Evolutionary conservation across 2,329 filamentous ascomycete genomes (phyloP).

Genomic region (Ophiostoma ulmi): DNA sequence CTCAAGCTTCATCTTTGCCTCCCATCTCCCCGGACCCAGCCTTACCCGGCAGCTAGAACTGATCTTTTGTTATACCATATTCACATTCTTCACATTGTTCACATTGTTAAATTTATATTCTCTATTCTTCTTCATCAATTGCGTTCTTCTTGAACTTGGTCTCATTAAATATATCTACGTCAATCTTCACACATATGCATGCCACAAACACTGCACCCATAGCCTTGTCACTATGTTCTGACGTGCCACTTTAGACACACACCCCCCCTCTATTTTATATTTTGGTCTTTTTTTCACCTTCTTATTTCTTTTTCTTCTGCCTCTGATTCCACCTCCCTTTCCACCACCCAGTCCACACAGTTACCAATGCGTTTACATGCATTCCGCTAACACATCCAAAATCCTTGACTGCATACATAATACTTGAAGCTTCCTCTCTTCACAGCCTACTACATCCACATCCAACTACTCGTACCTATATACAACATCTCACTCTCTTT

Average conservation of each 20-base stretch:
- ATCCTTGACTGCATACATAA: constrained; percentile 21
- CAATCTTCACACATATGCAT: constrained; percentile 13
- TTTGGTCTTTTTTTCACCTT: not conserved
- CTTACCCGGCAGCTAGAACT: not conserved
- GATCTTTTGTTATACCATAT: not conserved
- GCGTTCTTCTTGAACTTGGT: not conserved
- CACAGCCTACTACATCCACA: constrained; percentile 13
- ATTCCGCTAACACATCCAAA: constrained; percentile 21
- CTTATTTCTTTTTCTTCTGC: not conserved
- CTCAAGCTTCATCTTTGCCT: not conserved
- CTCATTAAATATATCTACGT: not conserved
- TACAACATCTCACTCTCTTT: constrained; percentile 6
- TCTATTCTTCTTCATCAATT: not conserved
- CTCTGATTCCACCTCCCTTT: not conserved
- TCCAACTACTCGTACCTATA: constrained; percentile 7
- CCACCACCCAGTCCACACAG: not conserved
- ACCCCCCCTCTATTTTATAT: not conserved
- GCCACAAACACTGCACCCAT: constrained; percentile 10
- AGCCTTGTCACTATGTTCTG: constrained; percentile 10
- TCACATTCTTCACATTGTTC: not conserved
- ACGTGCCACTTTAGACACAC: constrained; percentile 12
- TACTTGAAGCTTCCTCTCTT: constrained; percentile 15
- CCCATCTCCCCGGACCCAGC: not conserved
- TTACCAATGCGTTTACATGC: constrained; percentile 20
- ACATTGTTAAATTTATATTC: not conserved